These are phyloP conservation scores for Keithomyces neogunnii DNA, from an alignment of 2,329 filamentous ascomycete genomes.

Conservation along the genomic window DNA sequence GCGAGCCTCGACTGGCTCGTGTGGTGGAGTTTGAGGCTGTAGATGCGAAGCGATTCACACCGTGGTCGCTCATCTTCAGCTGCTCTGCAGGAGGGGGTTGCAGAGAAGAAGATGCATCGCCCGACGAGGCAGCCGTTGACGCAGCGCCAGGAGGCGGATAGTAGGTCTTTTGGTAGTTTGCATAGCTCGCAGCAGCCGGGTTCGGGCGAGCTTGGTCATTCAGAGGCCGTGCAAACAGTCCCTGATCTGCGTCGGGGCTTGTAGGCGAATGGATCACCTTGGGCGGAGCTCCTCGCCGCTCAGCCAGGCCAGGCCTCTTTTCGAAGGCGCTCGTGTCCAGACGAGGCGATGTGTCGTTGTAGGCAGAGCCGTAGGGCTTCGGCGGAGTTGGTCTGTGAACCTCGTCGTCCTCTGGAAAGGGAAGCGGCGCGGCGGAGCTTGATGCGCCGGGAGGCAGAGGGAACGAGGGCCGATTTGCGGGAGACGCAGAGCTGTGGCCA, in stretches of 20 bases:
- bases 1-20: slow-evolving; percentile 82
- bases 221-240: slow-evolving; percentile 65
- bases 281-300: slow-evolving; percentile 72
- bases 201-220: slow-evolving; percentile 32
- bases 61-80: slow-evolving; percentile 30
- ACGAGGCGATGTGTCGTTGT: slow-evolving; percentile 43
- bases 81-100: slow-evolving; percentile 15
- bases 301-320: slow-evolving; percentile 60
- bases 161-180: slow-evolving; percentile 48
- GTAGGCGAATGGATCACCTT: slow-evolving; percentile 78
- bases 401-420: slow-evolving; percentile 67
- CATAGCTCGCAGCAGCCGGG: slow-evolving; percentile 33
- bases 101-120: slow-evolving; percentile 17
- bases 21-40: slow-evolving; percentile 92
- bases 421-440: slow-evolving; percentile 57
- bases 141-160: slow-evolving; percentile 47
- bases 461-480: slow-evolving; percentile 49
- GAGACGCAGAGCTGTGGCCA: slow-evolving; percentile 27
- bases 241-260: slow-evolving; percentile 67
- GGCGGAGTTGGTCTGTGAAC: slow-evolving; percentile 35
- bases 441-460: slow-evolving; percentile 60
- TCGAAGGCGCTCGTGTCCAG: slow-evolving; percentile 48
- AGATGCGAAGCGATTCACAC: slow-evolving; percentile 59
- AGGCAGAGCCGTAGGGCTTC: slow-evolving; percentile 36
- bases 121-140: slow-evolving; percentile 22